Base-by-base conservation (phyloP, 2,329 filamentous ascomycete species). In the Colletotrichum orchidophilum region DNA sequence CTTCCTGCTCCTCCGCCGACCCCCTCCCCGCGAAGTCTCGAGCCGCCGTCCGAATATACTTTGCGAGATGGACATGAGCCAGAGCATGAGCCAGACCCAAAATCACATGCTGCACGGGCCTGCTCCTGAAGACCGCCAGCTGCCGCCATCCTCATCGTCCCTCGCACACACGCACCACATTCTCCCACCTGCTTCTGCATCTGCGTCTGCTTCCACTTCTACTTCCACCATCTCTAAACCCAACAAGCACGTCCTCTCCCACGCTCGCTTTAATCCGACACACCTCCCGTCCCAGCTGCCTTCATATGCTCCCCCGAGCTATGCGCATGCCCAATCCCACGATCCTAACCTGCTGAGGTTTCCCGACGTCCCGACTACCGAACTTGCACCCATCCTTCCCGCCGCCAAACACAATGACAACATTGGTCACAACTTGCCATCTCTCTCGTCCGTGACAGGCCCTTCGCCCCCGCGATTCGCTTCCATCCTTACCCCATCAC, bases 21-120 rank as follows among this genome's bases (percentile, higher is more conserved):
- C 54, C 35, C 63, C 65, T 64, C 60, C 66, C 55, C 61, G 58
- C 68, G 24, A 63, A 39, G 35, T 42, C 59, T 67, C 50, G 63
- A 62, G 26, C 57, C 63, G 58, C 68, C 63, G 63, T 71, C 68
- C 26, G 63, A 68, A 62, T 71, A 71, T 67, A 71, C 68, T 71
- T 71, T 71, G 68, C 57, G 63, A 67, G n/a, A 65, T 61, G 70
- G 65, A 64, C 71, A 69, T 65, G 33, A 79, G 77, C 76, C 55
- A 61, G 67, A 70, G 67, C 67, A 66, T 66, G 66, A 69, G 61
- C 66, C 31, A 35, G 80, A 83, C 83, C 76, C 80, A 80, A 73
- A 82, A 82, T 85, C 85, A 85, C 83, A 85, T 86, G 84, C 80
- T 83, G 75, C 76, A 78, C 65, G 76, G 76, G 70, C 78, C 75